Conservation (phyloP, 2,329 filamentous ascomycete species). For the Verticillium albo-atrum region DNA sequence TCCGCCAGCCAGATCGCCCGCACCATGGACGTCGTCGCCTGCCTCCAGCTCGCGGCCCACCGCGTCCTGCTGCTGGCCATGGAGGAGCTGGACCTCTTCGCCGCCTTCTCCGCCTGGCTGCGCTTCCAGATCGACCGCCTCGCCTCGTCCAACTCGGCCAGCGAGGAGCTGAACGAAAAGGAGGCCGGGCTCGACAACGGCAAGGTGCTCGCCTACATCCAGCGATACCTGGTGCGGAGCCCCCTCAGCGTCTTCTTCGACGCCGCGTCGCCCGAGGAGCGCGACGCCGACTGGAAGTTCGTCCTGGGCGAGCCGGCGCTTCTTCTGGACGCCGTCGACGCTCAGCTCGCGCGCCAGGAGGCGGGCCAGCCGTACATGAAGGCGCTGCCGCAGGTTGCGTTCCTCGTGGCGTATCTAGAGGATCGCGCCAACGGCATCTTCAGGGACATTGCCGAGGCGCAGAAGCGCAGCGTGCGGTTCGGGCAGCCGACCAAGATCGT, state of each 20-base stretch:
- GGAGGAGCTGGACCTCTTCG: conserved; percentile 74
- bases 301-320: conserved; percentile 32
- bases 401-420: conserved; percentile 56
- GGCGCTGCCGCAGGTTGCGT: conserved; percentile 56
- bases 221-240: conserved; percentile 62
- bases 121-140: conserved; percentile 77
- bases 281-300: conserved; percentile 38
- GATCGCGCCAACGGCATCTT: conserved; percentile 59
- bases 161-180: conserved; percentile 71
- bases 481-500: conserved; percentile 48
- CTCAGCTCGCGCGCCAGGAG: conserved; percentile 40
- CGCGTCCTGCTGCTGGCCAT: conserved; percentile 67
- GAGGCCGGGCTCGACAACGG: conserved; percentile 71
- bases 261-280: conserved; percentile 40
- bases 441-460: conserved; percentile 62
- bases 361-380: conserved; percentile 40
- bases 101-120: conserved; percentile 78
- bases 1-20: conserved; percentile 58
- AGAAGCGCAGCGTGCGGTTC: conserved; percentile 65
- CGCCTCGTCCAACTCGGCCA: conserved; percentile 53
- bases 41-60: conserved; percentile 70
- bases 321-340: conserved; percentile 36
- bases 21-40: conserved; percentile 67
- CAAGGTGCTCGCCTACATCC: conserved; percentile 73
- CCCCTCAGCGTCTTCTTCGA: conserved; percentile 60